A percentile compares a stretch with the other conserved stretches of the same genome.
Conservation (phyloP, 108 stramenopile genomes). For the Cylindrotheca fusiformis region DNA sequence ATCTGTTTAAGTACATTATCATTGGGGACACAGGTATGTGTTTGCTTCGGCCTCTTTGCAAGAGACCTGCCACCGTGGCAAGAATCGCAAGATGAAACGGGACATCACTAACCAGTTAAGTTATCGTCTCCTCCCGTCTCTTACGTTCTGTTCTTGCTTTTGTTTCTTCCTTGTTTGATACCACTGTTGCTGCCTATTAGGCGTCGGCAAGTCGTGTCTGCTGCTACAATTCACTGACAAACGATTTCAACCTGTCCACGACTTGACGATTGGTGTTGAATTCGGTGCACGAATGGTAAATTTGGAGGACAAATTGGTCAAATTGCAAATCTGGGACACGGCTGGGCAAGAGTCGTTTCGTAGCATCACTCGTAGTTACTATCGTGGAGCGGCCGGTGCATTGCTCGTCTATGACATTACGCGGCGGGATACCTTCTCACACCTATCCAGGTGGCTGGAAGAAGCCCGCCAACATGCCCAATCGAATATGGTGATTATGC, state of each 20-base stretch:
- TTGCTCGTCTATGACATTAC: conserved; percentile 99
- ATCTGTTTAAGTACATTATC: conserved; percentile 96
- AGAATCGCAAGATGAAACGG: background rate
- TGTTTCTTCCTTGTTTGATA: background rate
- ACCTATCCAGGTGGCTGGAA: conserved; percentile 97
- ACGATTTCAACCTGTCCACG: conserved; percentile 99
- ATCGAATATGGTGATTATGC: conserved; percentile 98
- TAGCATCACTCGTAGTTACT: conserved; percentile 98
- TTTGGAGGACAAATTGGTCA: conserved; percentile 88
- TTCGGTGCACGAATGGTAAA: conserved; percentile 99
- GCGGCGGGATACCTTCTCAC: conserved; percentile 97
- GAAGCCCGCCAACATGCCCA: conserved; percentile 97
- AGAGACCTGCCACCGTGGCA: background rate
- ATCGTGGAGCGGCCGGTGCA: conserved; percentile 98
- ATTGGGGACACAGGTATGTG: conserved; percentile 96
- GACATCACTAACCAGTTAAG: too few species aligned
- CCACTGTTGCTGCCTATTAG: conserved; percentile 46
- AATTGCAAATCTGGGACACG: conserved; percentile 89
- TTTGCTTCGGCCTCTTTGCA: background rate
- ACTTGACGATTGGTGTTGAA: conserved; percentile 99
- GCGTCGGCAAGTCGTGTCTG: conserved; percentile 99
- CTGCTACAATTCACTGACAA: conserved; percentile 99
- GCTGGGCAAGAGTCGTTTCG: conserved; percentile 98
- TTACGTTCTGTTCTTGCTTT: background rate
- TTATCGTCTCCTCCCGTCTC: background rate